These are phyloP conservation scores for Sisymbrium irio DNA, from an alignment of 345 rosid genomes.

Conservation along the genomic window DNA sequence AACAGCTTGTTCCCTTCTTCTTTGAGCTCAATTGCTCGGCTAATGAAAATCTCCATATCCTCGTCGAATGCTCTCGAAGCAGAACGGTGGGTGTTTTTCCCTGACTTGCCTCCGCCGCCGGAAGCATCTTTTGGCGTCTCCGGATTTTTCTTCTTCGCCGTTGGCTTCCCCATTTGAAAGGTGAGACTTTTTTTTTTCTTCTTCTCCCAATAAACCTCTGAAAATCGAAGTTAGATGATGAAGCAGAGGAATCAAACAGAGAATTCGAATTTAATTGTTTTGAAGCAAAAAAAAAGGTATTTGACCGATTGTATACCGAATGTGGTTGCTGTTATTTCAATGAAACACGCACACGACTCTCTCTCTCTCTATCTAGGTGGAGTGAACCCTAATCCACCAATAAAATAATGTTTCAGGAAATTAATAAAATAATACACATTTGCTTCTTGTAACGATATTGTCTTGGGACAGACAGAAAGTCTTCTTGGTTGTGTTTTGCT, in stretches of 20 bases:
- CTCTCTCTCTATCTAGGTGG: conserved; percentile 23
- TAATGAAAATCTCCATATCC: conserved; percentile 86
- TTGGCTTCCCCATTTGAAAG: conserved; percentile 87
- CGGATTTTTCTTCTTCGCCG: conserved; percentile 75
- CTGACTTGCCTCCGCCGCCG: conserved; percentile 38
- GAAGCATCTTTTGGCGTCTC: conserved; percentile 36
- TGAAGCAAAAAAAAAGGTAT: background rate
- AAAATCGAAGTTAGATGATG: background rate
- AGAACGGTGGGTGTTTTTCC: conserved; percentile 48
- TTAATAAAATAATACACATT: background rate
- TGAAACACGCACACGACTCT: conserved; percentile 27
- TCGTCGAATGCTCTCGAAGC: conserved; percentile 77
- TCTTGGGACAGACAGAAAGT: background rate
- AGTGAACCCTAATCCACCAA: conserved; percentile 39
- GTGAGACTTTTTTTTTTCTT: conserved; percentile 1
- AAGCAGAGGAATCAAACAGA: conserved; percentile 12
- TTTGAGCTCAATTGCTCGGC: conserved; percentile 87
- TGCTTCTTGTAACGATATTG: conserved; percentile 7
- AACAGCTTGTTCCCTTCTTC: conserved; percentile 91
- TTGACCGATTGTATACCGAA: conserved; percentile 14
- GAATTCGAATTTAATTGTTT: background rate
- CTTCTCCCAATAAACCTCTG: background rate
- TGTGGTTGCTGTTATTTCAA: conserved; percentile 7
- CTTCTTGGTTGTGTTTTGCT: conserved; percentile 27
- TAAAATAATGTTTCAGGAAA: background rate